A percentile compares a stretch with the other conserved stretches of the same genome.
phyloP scores from a whole-genome alignment of 768 basidiomycete species.

The Leccinum truebloodii region DNA sequence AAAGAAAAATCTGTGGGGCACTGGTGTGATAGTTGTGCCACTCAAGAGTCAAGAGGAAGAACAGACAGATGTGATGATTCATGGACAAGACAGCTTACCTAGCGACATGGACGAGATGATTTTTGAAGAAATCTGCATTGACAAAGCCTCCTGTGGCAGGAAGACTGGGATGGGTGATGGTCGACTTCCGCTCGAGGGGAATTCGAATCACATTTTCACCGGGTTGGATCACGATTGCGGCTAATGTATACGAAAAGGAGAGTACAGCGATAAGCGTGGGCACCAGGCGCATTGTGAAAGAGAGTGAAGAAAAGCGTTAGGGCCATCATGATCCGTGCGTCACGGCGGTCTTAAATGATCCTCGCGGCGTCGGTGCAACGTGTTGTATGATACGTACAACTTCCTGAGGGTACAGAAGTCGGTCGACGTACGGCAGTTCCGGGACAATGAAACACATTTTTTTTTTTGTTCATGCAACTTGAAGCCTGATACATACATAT shows the following conservation, averaged over 20 bases:
- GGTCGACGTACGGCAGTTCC: not conserved
- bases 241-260: slow-evolving; percentile 15
- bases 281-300: slow-evolving; percentile 21
- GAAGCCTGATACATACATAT: too few relatives aligned
- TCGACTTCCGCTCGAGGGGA: slow-evolving; percentile 25
- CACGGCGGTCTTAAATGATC: not conserved
- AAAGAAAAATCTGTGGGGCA: not conserved
- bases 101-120: slow-evolving; percentile 16
- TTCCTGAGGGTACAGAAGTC: not conserved
- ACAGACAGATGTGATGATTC: not conserved
- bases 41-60: not conserved
- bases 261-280: slow-evolving; percentile 14
- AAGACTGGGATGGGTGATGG: slow-evolving; percentile 7
- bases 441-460: not conserved
- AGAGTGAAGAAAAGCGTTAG: slow-evolving; percentile 1
- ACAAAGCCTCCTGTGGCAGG: slow-evolving; percentile 3
- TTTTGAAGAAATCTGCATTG: slow-evolving; percentile 13
- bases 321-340: not conserved
- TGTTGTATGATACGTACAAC: slow-evolving; percentile 6
- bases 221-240: slow-evolving; percentile 1
- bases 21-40: not conserved
- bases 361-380: not conserved
- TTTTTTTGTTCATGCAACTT: too few relatives aligned
- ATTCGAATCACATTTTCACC: slow-evolving; percentile 17
- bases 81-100: slow-evolving; percentile 14